Conservation (phyloP, 169 alveolate genomes). For the Blepharisma undulans region DNA sequence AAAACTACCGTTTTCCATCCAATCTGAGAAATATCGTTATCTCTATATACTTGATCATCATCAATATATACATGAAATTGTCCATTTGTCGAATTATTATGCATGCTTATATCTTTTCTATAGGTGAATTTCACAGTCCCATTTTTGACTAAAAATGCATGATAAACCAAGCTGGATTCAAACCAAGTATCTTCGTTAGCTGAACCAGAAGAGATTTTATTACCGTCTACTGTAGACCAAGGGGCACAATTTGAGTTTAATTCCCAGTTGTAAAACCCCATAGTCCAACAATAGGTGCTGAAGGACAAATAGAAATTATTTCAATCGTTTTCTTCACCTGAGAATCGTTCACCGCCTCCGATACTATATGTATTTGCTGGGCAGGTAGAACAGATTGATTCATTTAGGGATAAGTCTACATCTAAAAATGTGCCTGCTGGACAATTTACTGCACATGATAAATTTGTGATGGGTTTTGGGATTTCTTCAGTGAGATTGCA, state of each 20-base stretch:
- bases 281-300: not conserved
- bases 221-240: not conserved
- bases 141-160: not conserved
- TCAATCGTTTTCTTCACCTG: not conserved
- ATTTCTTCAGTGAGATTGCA: not conserved
- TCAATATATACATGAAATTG: not conserved
- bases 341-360: slow-evolving; percentile 14
- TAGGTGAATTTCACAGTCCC: not conserved
- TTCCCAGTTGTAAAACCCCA: not conserved
- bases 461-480: not conserved
- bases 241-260: not conserved
- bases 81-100: not conserved
- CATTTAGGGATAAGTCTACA: not conserved
- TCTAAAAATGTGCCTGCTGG: not conserved
- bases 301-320: not conserved
- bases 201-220: not conserved
- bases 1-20: not conserved
- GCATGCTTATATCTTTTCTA: not conserved
- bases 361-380: slow-evolving; percentile 6
- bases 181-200: not conserved
- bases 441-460: slow-evolving; percentile 5
- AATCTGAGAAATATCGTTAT: not conserved
- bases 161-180: not conserved
- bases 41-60: not conserved
- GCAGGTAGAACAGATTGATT: not conserved